Evolutionary conservation across 306 rosid species (phyloP).

Genomic region (Trifolium dubium): DNA sequence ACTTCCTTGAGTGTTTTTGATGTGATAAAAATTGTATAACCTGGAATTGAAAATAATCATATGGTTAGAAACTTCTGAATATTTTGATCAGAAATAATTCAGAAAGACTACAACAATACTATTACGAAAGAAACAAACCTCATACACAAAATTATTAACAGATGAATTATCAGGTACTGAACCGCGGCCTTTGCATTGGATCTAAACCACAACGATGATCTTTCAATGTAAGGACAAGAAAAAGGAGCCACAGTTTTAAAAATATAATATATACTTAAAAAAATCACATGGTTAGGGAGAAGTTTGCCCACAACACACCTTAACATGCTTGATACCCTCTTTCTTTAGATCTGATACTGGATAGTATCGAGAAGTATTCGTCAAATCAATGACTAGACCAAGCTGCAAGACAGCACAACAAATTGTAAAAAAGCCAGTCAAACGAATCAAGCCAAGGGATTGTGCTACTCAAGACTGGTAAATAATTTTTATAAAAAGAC

Average conservation of each 20-base stretch:
- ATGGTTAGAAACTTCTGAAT: conserved; percentile 19
- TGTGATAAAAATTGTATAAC: conserved; percentile 75
- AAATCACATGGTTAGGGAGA: conserved; percentile 16
- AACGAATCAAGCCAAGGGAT: conserved; percentile 7
- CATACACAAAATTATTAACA: conserved; percentile 84
- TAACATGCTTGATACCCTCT: conserved; percentile 94
- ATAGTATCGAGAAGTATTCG: conserved; percentile 90
- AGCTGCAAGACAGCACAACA: conserved; percentile 70
- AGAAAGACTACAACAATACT: conserved; percentile 32
- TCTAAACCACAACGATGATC: conserved; percentile 63
- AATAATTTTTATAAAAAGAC: neutral
- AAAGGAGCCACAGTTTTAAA: conserved; percentile 22
- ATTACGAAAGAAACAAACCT: conserved; percentile 67
- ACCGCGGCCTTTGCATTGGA: conserved; percentile 88
- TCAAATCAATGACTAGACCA: conserved; percentile 96
- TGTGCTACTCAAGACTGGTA: conserved; percentile 1
- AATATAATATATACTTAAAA: conserved; percentile 15
- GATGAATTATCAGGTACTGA: conserved; percentile 91
- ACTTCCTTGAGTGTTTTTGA: conserved; percentile 88
- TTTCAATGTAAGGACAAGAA: conserved; percentile 42
- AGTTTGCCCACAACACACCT: conserved; percentile 57
- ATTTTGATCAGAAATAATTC: conserved; percentile 24
- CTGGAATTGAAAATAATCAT: conserved; percentile 53
- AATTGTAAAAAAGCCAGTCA: conserved; percentile 35
- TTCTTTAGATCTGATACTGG: conserved; percentile 77